phyloP scores from a whole-genome alignment of 2,329 filamentous ascomycete genomes.

The Neopestalotiopsis clavispora region DNA sequence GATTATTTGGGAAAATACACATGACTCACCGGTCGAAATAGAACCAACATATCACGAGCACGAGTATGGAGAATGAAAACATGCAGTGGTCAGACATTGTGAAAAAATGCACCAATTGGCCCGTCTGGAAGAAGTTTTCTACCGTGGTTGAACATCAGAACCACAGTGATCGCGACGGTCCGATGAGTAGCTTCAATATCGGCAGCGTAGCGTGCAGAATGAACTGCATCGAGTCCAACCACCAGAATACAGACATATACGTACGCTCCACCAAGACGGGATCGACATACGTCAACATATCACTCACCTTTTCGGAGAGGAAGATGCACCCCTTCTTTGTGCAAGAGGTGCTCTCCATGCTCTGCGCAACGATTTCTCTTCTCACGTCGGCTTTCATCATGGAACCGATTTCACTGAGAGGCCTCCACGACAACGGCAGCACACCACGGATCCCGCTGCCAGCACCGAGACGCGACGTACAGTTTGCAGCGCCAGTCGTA shows the following conservation, averaged over 20 bases:
- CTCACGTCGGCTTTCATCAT: slow-evolving; percentile 52
- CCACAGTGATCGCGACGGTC: slow-evolving; percentile 43
- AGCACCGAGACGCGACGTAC: slow-evolving; percentile 28
- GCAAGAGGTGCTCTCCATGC: slow-evolving; percentile 48
- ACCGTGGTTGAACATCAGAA: slow-evolving; percentile 58
- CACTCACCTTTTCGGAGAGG: slow-evolving; percentile 51
- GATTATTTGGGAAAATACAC: background rate
- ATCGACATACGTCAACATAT: slow-evolving; percentile 43
- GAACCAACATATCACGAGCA: slow-evolving; percentile 9
- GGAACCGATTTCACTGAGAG: slow-evolving; percentile 50
- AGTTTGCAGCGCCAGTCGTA: slow-evolving; percentile 27
- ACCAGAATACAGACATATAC: slow-evolving; percentile 51
- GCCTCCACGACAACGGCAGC: slow-evolving; percentile 43
- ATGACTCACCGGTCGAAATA: background rate
- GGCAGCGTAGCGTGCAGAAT: slow-evolving; percentile 52
- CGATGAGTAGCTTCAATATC: slow-evolving; percentile 45
- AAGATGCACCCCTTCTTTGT: slow-evolving; percentile 48
- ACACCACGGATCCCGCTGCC: slow-evolving; percentile 49
- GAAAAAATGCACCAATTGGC: slow-evolving; percentile 58
- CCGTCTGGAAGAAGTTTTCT: slow-evolving; percentile 58
- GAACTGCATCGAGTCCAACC: slow-evolving; percentile 43
- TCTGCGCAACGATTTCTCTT: slow-evolving; percentile 49
- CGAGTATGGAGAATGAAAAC: slow-evolving; percentile 40
- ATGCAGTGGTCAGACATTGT: slow-evolving; percentile 58
- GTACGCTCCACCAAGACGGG: slow-evolving; percentile 46